Percentiles rank a stretch among this genome's conserved stretches.
phyloP scores from a whole-genome alignment of 179 eudicot genomes.

The Spinacia oleracea region DNA sequence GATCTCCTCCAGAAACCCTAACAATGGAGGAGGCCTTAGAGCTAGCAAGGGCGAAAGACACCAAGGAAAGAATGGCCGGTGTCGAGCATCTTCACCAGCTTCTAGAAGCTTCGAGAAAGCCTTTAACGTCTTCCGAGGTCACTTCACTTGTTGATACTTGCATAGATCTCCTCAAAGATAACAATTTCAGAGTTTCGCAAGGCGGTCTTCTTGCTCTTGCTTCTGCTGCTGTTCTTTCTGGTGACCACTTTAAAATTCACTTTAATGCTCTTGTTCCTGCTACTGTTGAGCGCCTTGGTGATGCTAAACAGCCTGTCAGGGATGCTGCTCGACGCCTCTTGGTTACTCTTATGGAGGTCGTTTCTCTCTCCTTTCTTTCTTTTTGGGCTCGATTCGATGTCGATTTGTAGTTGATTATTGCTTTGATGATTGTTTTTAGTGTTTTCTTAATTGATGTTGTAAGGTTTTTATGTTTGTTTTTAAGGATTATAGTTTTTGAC shows the following conservation, averaged over 20 bases:
- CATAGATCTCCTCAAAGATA: conserved; percentile 85
- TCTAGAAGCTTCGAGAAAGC: conserved; percentile 80
- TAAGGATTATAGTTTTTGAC: neutral
- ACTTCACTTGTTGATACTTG: conserved; percentile 82
- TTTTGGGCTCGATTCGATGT: neutral
- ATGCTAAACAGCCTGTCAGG: conserved; percentile 88
- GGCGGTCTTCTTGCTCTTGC: conserved; percentile 81
- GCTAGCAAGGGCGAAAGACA: conserved; percentile 77
- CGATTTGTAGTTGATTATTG: neutral
- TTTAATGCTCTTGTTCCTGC: conserved; percentile 90
- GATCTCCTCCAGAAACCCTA: conserved; percentile 22
- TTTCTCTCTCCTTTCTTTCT: neutral
- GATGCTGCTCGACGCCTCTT: conserved; percentile 83
- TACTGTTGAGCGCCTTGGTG: conserved; percentile 82
- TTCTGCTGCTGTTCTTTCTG: conserved; percentile 90
- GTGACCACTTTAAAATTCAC: conserved; percentile 83
- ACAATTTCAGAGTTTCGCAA: conserved; percentile 85
- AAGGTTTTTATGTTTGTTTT: neutral
- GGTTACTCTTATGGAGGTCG: conserved; percentile 95
- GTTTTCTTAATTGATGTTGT: neutral
- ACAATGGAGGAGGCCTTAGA: conserved; percentile 90
- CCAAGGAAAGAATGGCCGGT: conserved; percentile 94
- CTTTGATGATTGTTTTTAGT: neutral
- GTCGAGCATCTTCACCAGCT: conserved; percentile 88
- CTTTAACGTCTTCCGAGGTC: conserved; percentile 70